Evolutionary conservation across 352 stramenopile genomes (phyloP), one percentile per base, ranked within the genome.

Genomic region (Pythium aphanidermatum): DNA sequence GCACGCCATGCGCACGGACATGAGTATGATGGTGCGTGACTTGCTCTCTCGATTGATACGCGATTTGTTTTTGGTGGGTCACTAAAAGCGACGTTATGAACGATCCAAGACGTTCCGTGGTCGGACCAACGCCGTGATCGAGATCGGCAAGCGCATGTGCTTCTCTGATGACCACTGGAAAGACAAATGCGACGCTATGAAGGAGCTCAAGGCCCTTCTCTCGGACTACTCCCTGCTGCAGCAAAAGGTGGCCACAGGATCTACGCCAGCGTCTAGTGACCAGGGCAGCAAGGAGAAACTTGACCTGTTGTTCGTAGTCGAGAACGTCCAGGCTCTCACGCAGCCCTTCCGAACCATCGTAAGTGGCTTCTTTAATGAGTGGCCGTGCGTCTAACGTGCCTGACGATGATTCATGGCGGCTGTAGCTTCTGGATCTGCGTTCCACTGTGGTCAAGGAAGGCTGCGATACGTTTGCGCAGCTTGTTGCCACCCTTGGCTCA

Each of bases 371-470:
- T 4, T 12, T 3, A 10, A 20, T 23, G 28, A 21, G 16, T 16
- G 21, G 17, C 6, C 5, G 16, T 2, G 13, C 19, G 16, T 49
- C 14, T 26, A 27, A 3, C 19, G 37, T 30, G 21, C 20, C 19
- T 8, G 13, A 26, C 8, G n/a, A 16, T 32, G 23, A 21, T n/a
- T n/a, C 13, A 9, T 17, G 16, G 40, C 51, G 23, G 7, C 10
- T 46, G 12, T 16, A 72, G 63, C 17, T 72, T 14, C 48, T 68
- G 28, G 70, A 86, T 20, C 54, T 86, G 42, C 64, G 74, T 43
- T 82, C 70, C 2, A 62, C 67, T 11, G 74, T 86, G 14, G 69
- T 86, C 19, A 83, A 82, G 26, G 74, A 81, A 39, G 71, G 65
- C 7, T 84, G 74, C 16, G 51, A 68, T 2, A 74, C 74, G 32